Percentiles rank a stretch among this genome's conserved stretches.
Conservation (phyloP, 768 basidiomycete genomes). For the Artomyces pyxidatus region DNA sequence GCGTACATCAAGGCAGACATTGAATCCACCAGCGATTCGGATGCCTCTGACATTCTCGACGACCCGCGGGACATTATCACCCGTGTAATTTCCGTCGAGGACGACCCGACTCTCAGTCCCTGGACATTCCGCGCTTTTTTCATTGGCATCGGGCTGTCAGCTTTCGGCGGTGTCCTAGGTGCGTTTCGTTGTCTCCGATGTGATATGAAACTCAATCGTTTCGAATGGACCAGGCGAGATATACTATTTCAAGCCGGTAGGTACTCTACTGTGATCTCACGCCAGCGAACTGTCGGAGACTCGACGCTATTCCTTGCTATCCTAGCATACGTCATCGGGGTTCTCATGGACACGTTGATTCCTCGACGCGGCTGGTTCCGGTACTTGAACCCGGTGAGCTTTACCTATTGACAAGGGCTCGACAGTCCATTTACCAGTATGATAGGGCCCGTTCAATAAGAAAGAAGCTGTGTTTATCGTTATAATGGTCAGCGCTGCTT, state of each 20-base stretch:
- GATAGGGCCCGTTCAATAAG: constrained; percentile 48
- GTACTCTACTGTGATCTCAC: constrained; percentile 1
- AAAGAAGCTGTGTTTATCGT: constrained; percentile 52
- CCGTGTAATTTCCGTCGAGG: constrained; percentile 35
- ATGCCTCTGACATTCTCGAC: constrained; percentile 29
- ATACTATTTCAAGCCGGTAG: constrained; percentile 52
- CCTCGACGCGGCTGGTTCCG: constrained; percentile 39
- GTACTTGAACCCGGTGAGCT: constrained; percentile 44
- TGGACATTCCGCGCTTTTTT: constrained; percentile 41
- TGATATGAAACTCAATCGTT: no score
- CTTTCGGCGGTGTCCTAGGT: constrained; percentile 45
- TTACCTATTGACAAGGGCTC: no score
- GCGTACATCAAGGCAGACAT: constrained; percentile 26
- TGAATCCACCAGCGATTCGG: constrained; percentile 23
- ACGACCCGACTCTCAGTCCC: constrained; percentile 37
- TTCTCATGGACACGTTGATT: constrained; percentile 35
- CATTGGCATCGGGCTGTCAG: constrained; percentile 37
- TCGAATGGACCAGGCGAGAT: constrained; percentile 35
- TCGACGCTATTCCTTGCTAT: constrained; percentile 48
- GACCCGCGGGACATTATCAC: constrained; percentile 41
- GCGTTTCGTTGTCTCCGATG: no score
- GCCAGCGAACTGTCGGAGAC: constrained; percentile 41
- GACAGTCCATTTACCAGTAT: no score
- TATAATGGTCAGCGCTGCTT: constrained; percentile 48
- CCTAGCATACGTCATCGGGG: constrained; percentile 42